Evolutionary conservation across 768 basidiomycete species (phyloP).

Genomic region (Tephrocybe sp.): DNA sequence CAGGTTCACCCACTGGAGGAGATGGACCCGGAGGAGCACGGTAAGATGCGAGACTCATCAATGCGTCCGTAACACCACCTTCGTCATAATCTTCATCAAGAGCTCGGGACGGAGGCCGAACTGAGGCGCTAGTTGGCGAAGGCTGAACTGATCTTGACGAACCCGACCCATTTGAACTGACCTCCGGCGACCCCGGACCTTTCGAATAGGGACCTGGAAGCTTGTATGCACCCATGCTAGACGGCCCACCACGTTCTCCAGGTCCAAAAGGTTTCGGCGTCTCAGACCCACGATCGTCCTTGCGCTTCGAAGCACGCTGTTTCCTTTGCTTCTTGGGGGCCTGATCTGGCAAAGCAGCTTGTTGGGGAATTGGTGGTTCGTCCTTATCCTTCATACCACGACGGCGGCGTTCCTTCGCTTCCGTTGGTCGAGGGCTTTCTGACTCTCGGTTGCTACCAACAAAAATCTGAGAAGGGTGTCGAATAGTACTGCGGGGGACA

Average conservation of each 20-base stretch:
- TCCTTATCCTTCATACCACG: conserved; percentile 51
- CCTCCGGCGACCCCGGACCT: conserved; percentile 53
- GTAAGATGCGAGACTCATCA: conserved; percentile 65
- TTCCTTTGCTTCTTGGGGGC: conserved; percentile 57
- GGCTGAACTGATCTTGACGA: conserved; percentile 69
- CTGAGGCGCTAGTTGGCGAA: conserved; percentile 62
- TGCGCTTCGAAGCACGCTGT: conserved; percentile 40
- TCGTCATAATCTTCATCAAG: conserved; percentile 96
- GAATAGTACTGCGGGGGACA: conserved; percentile 28
- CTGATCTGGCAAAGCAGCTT: conserved; percentile 30
- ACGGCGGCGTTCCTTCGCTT: conserved; percentile 44
- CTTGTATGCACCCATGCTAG: conserved; percentile 24
- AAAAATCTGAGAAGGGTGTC: conserved; percentile 29
- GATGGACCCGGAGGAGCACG: conserved; percentile 30
- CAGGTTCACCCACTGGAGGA: conserved; percentile 30
- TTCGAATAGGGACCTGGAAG: conserved; percentile 31
- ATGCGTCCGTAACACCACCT: conserved; percentile 66
- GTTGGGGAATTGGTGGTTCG: conserved; percentile 26
- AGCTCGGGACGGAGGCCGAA: conserved; percentile 59
- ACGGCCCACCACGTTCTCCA: conserved; percentile 27
- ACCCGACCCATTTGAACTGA: conserved; percentile 64
- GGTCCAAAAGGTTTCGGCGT: conserved; percentile 37
- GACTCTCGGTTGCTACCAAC: conserved; percentile 42
- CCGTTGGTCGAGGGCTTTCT: conserved; percentile 56
- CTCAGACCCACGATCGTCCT: conserved; percentile 46